Evolutionary conservation across 768 basidiomycete species (phyloP).

Genomic region (Russula sp.): DNA sequence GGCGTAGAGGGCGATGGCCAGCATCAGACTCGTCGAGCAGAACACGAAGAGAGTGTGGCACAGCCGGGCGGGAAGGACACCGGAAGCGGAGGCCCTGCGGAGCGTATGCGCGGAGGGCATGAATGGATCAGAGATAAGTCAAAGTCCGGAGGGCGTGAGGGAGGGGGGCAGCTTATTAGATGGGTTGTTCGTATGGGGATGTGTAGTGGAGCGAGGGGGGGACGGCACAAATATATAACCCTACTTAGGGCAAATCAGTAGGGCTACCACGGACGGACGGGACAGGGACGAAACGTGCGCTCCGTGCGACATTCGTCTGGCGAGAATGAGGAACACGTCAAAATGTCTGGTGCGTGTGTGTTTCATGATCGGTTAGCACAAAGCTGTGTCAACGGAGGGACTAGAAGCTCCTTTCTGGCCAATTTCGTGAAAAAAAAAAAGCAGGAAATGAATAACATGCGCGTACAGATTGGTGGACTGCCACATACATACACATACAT

Average conservation of each 20-base stretch:
- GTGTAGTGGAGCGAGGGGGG: neutral
- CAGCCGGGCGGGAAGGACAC: neutral
- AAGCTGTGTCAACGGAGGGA: slow-evolving; percentile 12
- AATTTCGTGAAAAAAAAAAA: slow-evolving; percentile 3
- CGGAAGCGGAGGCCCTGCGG: neutral
- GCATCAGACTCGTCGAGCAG: slow-evolving; percentile 8
- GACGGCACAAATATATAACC: slow-evolving; percentile 16
- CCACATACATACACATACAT: slow-evolving; percentile 10
- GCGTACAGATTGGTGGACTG: slow-evolving; percentile 17
- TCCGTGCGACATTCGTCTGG: slow-evolving; percentile 17
- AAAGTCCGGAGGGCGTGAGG: neutral
- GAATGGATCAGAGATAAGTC: neutral
- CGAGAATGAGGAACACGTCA: slow-evolving; percentile 15
- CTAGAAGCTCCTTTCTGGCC: slow-evolving; percentile 14
- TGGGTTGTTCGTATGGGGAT: neutral
- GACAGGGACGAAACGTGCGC: slow-evolving; percentile 11
- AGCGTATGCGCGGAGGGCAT: slow-evolving; percentile 3
- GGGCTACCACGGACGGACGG: neutral
- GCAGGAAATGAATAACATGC: slow-evolving; percentile 18
- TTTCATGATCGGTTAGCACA: slow-evolving; percentile 16
- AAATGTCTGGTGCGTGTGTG: slow-evolving; percentile 2
- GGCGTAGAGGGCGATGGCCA: neutral
- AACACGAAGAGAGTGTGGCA: slow-evolving; percentile 3
- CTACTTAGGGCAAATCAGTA: neutral
- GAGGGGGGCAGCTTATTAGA: neutral